A percentile compares a stretch with the other conserved stretches of the same genome.
Conservation (phyloP, 768 basidiomycete species). For the Boletus bicolor region DNA sequence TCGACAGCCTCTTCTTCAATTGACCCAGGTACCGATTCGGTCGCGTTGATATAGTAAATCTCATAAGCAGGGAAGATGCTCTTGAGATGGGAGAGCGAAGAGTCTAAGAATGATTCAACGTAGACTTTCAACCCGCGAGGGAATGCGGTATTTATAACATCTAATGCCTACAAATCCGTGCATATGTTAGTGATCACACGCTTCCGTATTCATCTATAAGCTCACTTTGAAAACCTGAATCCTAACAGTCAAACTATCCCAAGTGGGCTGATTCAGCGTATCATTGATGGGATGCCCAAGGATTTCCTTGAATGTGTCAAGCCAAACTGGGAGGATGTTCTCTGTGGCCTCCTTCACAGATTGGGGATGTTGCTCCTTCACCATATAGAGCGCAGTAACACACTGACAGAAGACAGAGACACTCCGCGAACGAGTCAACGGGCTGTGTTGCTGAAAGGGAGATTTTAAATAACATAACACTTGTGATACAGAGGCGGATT, state of each 20-base stretch:
- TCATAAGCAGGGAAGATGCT: constrained; percentile 57
- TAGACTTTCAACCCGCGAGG: constrained; percentile 66
- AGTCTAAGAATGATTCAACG: constrained; percentile 56
- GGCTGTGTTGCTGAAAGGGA: constrained; percentile 55
- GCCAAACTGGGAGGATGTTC: constrained; percentile 83
- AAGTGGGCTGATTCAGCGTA: constrained; percentile 53
- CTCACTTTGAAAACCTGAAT: constrained; percentile 83
- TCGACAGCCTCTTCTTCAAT: constrained; percentile 77
- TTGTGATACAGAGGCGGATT: constrained; percentile 4
- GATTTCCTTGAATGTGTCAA: constrained; percentile 84
- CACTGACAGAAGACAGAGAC: constrained; percentile 90
- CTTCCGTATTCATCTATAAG: neutral
- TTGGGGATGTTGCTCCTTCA: constrained; percentile 88
- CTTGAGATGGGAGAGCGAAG: constrained; percentile 58
- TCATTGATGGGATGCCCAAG: constrained; percentile 64
- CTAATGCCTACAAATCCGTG: constrained; percentile 57
- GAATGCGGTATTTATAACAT: constrained; percentile 78
- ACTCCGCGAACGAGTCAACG: constrained; percentile 80
- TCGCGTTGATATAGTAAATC: constrained; percentile 56
- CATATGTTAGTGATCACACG: constrained; percentile 1
- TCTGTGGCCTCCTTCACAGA: constrained; percentile 80
- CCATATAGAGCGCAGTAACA: constrained; percentile 86
- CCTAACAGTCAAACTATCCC: constrained; percentile 80
- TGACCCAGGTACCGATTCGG: constrained; percentile 54
- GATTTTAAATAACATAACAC: neutral